These are phyloP conservation scores for Podaxis mareebaensis DNA, from an alignment of 768 basidiomycete genomes.

Conservation along the genomic window DNA sequence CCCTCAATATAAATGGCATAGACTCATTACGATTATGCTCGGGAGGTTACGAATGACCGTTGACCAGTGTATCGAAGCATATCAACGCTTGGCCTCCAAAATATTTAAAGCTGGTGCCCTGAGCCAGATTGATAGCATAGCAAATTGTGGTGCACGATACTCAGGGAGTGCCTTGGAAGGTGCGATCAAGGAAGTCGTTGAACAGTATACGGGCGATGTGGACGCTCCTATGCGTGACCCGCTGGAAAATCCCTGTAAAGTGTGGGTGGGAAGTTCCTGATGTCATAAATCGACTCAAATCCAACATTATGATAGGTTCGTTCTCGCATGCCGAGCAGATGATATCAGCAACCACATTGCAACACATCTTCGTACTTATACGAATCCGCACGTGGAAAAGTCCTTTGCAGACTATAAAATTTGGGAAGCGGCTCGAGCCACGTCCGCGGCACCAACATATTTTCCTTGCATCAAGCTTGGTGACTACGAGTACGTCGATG, in stretches of 20 bases:
- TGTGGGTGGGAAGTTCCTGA: constrained; percentile 22
- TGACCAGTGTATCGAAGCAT: constrained; percentile 32
- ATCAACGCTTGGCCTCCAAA: constrained; percentile 26
- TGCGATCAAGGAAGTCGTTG: constrained; percentile 27
- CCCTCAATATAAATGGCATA: constrained; percentile 7
- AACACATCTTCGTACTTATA: constrained; percentile 31
- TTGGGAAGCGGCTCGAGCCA: constrained; percentile 36
- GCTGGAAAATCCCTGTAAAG: constrained; percentile 27
- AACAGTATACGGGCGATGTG: constrained; percentile 24
- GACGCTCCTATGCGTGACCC: constrained; percentile 29
- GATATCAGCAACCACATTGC: constrained; percentile 28
- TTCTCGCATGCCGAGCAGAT: constrained; percentile 26
- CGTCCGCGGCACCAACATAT: constrained; percentile 35
- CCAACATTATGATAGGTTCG: constrained; percentile 23
- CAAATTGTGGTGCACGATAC: constrained; percentile 26
- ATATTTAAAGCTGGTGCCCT: constrained; percentile 28
- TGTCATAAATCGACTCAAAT: neutral
- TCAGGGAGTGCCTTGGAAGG: constrained; percentile 26
- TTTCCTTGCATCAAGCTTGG: constrained; percentile 30
- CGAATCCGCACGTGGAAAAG: constrained; percentile 26
- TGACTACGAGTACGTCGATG: constrained; percentile 31
- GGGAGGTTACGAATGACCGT: constrained; percentile 37
- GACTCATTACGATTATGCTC: constrained; percentile 38
- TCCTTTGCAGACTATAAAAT: constrained; percentile 28
- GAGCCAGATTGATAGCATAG: constrained; percentile 18